Percentiles rank a stretch among this genome's conserved stretches.
Conservation (phyloP, 352 stramenopile species). For the Phytophthora podocarpi region DNA sequence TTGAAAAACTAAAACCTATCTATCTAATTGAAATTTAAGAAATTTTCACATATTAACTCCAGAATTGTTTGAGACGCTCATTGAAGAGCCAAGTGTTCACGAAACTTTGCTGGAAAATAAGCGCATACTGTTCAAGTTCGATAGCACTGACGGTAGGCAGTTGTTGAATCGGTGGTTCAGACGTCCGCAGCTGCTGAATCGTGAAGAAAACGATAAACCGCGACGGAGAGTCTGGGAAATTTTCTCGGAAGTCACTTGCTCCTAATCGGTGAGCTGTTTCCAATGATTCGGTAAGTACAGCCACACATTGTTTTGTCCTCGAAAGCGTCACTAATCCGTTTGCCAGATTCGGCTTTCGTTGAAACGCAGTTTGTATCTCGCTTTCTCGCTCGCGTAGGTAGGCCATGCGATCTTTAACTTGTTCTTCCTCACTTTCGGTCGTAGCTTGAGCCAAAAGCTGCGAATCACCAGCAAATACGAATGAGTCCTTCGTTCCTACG, state of each 20-base stretch:
- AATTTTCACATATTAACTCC: slow-evolving; percentile 13
- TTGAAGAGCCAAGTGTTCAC: slow-evolving; percentile 37
- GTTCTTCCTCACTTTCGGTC: slow-evolving; percentile 20
- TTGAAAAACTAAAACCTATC: background rate
- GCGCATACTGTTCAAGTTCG: slow-evolving; percentile 23
- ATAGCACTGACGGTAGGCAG: slow-evolving; percentile 11
- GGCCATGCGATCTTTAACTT: slow-evolving; percentile 14
- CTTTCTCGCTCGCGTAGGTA: slow-evolving; percentile 14
- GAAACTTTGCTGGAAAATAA: slow-evolving; percentile 31
- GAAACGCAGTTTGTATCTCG: slow-evolving; percentile 25
- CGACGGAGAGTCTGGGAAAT: slow-evolving; percentile 21
- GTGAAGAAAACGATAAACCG: slow-evolving; percentile 28
- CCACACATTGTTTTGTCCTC: slow-evolving; percentile 9
- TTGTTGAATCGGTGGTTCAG: background rate
- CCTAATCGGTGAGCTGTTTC: slow-evolving; percentile 4
- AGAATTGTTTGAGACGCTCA: slow-evolving; percentile 24
- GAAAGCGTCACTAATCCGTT: slow-evolving; percentile 25
- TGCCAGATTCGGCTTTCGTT: slow-evolving; percentile 9
- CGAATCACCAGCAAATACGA: background rate
- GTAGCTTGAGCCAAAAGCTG: slow-evolving; percentile 26
- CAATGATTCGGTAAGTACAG: slow-evolving; percentile 21
- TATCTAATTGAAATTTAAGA: too few species aligned
- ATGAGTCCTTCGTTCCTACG: background rate
- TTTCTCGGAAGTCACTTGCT: slow-evolving; percentile 3
- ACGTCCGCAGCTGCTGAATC: slow-evolving; percentile 19